Conservation (phyloP, 208 protist species). For the Crithidia sp. region DNA sequence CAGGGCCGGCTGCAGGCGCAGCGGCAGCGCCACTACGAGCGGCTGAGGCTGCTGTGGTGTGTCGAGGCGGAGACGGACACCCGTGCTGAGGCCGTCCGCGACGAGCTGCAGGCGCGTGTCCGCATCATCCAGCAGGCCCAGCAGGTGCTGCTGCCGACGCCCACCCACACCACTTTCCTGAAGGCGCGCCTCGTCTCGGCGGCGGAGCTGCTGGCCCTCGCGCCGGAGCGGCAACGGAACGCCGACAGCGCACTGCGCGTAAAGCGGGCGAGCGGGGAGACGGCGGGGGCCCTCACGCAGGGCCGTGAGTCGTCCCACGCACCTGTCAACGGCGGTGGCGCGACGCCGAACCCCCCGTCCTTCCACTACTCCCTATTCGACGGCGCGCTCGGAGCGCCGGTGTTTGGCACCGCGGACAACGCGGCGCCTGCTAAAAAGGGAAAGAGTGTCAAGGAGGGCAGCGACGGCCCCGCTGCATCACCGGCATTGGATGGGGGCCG, state of each 20-base stretch:
- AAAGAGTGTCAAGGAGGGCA: neutral
- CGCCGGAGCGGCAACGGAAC: neutral
- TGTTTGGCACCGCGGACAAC: neutral
- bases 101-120: conserved; percentile 27
- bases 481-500: conserved; percentile 20
- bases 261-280: neutral
- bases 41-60: conserved; percentile 42
- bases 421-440: neutral
- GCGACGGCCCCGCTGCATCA: neutral
- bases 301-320: conserved; percentile 15
- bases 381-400: neutral
- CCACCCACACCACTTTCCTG: conserved; percentile 8
- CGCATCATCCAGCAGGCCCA: conserved; percentile 20
- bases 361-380: conserved; percentile 45
- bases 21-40: conserved; percentile 31
- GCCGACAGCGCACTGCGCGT: neutral
- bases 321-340: neutral
- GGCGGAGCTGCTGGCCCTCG: conserved; percentile 13
- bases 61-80: conserved; percentile 44
- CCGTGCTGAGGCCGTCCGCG: conserved; percentile 30
- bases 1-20: conserved; percentile 17
- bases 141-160: conserved; percentile 7
- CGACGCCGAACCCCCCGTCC: neutral
- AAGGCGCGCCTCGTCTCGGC: conserved; percentile 14
- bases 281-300: neutral